Evolutionary conservation across 1,284 basidiomycete species (phyloP), one percentile per base, ranked within the genome.

Genomic region (Ceratorhiza oryzae-sativae): DNA sequence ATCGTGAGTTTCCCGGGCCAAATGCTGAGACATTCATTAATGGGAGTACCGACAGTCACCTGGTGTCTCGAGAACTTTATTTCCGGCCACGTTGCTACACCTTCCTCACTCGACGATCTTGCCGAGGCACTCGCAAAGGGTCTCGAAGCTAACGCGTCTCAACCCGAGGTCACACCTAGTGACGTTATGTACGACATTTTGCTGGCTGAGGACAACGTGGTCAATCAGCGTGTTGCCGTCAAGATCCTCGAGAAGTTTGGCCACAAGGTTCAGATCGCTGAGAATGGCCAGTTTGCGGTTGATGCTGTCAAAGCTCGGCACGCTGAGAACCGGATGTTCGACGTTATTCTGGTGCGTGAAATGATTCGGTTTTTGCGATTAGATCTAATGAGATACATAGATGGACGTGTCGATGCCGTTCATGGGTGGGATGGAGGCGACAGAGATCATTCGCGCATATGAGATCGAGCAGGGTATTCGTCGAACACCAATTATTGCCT

Each of bases 391-490:
- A 30, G 30, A 25, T 9, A 10, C 9, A 8, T 76, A 97, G 88
- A 98, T 99, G 97, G 97, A 99, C 78, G 93, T 98, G 20, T 96
- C 93, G 3, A 97, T 97, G 95, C 95, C 95, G 13, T 91, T 96
- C 82, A 96, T 97, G 95, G 93, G 93, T 75, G 93, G 93, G 76
- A 93, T 94, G 89, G 92, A 95, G 78, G 93, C 93, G 1, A 95
- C 93, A 0, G 89, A 93, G 76, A 81, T 91, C 23, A 93, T 93
- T 75, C 85, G 92, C 56, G 85, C 88, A 61, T 95, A 91, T 80
- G 97, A 99, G 82, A 85, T 86, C 77, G 85, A 90, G 74, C 87
- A 89, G 74, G 86, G 87, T 25, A 83, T 94, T 46, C 82, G 88
- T 30, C 86, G 89, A 8, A 94, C 91, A 10, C 97, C 97, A 0